Base-by-base conservation (phyloP, 306 rosid species). In the Cyclanthera cordifolia region DNA sequence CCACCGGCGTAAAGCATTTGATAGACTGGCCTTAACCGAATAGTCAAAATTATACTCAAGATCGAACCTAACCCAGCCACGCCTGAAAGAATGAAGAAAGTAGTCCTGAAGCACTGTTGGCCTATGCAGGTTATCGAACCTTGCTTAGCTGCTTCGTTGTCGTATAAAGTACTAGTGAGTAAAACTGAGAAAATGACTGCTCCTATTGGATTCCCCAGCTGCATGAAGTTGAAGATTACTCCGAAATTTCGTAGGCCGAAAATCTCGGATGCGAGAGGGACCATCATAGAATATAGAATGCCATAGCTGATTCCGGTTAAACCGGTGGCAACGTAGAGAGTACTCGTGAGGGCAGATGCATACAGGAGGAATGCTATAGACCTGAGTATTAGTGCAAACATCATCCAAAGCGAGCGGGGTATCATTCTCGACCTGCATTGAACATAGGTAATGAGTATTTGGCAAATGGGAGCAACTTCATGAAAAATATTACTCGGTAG, bases 381-480 rank as follows among this genome's bases (percentile, higher is more conserved):
- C 96, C 89, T 92, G 63, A 85, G 37, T 64, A 85, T 58, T 50
- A 85, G 90, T 54, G 96, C 39, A 56, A 83, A 74, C 71, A 83
- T 28, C 85, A 89, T 92, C 90, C 97, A 92, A 48, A 89, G 56
- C 48, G 90, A 75, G 41, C 93, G 82, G 71, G 97, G 96, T 49
- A 84, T 71, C 53, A 75, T 55, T 54, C 57, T 74, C 2, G 76
- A 81, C 84, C 95, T 87, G 88, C 66, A 78, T 57, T 34, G 39
- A 57, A 23, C 48, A 37, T 19, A 1, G 6, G 20, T 4, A 6
- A 63, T 63, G 27, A 39, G 69, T 30, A 63, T 17, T 57, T 17
- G 12, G 8, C 2, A 60, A 9, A 17, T 19, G 4, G 4, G 32
- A 28, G 32, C 32, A 2, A 53, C 47, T 52, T 8, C 17, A 32